phyloP scores from a whole-genome alignment of 1,284 basidiomycete genomes.

The Ustilago cynodontis region DNA sequence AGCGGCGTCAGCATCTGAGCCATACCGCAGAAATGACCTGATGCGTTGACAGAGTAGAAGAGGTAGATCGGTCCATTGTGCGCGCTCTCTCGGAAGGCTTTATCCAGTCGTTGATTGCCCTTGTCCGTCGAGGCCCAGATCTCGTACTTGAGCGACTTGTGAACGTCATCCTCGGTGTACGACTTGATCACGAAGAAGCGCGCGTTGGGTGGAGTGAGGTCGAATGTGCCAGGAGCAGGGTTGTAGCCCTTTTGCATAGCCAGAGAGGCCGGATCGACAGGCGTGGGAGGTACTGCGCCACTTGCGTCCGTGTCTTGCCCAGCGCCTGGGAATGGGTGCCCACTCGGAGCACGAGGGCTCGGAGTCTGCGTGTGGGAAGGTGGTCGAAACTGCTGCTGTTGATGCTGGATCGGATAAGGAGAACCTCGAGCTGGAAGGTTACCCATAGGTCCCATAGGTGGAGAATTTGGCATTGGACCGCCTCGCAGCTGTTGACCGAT shows the following conservation, averaged over 20 bases:
- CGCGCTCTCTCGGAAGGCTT: conserved; percentile 52
- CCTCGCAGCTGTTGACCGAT: conserved; percentile 48
- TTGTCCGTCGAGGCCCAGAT: conserved; percentile 70
- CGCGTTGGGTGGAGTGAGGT: conserved; percentile 44
- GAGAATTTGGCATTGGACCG: conserved; percentile 17
- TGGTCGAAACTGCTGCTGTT: conserved; percentile 20
- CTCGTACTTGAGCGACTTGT: conserved; percentile 65
- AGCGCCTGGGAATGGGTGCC: neutral
- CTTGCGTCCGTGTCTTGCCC: neutral
- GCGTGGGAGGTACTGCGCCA: conserved; percentile 13
- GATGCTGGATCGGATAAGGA: conserved; percentile 27
- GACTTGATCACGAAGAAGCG: conserved; percentile 69
- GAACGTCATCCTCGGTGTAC: conserved; percentile 68
- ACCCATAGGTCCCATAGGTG: conserved; percentile 24
- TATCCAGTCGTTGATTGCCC: conserved; percentile 67
- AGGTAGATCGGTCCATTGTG: conserved; percentile 63
- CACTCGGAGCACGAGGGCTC: conserved; percentile 18
- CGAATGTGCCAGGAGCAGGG: conserved; percentile 46
- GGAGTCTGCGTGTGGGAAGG: conserved; percentile 16
- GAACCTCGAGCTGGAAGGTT: conserved; percentile 21
- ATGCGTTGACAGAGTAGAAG: conserved; percentile 68
- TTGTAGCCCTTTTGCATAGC: conserved; percentile 54
- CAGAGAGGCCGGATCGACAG: conserved; percentile 27
- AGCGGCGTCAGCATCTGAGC: conserved; percentile 67
- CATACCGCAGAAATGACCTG: conserved; percentile 68